phyloP scores from a whole-genome alignment of 73 alveolate genomes.

The Paramecium caudatum region DNA sequence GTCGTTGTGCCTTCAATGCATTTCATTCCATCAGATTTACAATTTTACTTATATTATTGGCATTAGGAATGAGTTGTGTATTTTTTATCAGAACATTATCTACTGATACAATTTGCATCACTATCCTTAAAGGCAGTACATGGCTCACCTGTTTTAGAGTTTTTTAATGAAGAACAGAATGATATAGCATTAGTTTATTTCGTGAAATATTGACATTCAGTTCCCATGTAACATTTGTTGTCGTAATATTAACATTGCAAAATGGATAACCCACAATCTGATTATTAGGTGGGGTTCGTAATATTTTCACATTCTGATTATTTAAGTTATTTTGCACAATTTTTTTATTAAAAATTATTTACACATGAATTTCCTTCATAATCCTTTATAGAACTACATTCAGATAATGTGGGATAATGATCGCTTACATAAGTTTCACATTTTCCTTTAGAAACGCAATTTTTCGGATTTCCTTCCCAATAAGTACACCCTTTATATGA shows the following conservation, averaged over 20 bases:
- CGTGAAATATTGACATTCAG: neutral
- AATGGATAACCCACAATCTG: no score
- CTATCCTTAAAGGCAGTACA: neutral
- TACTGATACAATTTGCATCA: neutral
- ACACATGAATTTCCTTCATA: no score
- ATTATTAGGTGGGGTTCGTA: no score
- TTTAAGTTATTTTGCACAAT: no score
- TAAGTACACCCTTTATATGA: no score
- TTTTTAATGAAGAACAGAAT: neutral
- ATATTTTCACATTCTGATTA: no score
- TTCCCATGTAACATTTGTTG: neutral
- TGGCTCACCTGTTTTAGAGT: neutral
- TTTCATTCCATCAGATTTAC: neutral
- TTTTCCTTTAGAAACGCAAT: no score
- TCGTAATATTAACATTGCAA: neutral
- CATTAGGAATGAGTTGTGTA: slow-evolving; percentile 9
- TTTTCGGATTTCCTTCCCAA: no score
- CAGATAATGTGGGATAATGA: no score
- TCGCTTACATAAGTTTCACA: no score
- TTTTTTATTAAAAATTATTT: no score
- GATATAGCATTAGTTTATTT: neutral
- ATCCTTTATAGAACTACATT: no score
- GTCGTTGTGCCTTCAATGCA: neutral
- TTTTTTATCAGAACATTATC: neutral
- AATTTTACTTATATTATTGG: neutral